Evolutionary conservation across 129 eudicot genomes (phyloP).

Genomic region (sunflower (Helianthus annuus)): HanXRQr2.0-SUNRISE NC_035446.2:150224835-150225334

Average conservation of each 20-base stretch:
- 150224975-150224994: slow-evolving; percentile 42
- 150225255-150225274: no score
- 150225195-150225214: no score
- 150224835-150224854: slow-evolving; percentile 74
- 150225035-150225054: slow-evolving; percentile 5
- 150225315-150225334: no score
- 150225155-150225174: no score
- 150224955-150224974: slow-evolving; percentile 62
- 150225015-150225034: not conserved
- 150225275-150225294: no score
- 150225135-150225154: no score
- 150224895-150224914: not conserved
- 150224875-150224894: slow-evolving; percentile 1
- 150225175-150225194: no score
- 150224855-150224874: slow-evolving; percentile 89
- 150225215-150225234: no score
- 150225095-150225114: slow-evolving; percentile 7
- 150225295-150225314: no score
- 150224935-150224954: slow-evolving; percentile 42
- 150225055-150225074: not conserved
- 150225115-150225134: not conserved
- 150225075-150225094: slow-evolving; percentile 9
- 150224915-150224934: slow-evolving; percentile 13
- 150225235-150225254: no score
- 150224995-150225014: not conserved